Percentiles rank a stretch among this genome's conserved stretches.
phyloP scores from a whole-genome alignment of 768 basidiomycete species.

The Suillus placidus region DNA sequence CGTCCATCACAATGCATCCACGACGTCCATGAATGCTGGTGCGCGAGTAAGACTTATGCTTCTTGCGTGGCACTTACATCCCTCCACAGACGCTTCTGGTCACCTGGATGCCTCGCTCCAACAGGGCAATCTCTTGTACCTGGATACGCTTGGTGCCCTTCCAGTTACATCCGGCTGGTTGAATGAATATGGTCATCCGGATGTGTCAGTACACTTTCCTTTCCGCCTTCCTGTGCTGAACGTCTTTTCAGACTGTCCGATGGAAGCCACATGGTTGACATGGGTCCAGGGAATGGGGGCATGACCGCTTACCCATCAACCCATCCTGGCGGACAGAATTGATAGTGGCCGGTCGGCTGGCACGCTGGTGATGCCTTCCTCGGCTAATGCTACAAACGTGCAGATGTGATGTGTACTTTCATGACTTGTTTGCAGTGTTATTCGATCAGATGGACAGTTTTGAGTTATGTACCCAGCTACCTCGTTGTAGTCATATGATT shows the following conservation, averaged over 20 bases:
- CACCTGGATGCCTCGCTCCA: background rate
- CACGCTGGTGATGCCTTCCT: background rate
- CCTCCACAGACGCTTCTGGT: background rate
- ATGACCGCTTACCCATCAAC: background rate
- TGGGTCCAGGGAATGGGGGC: background rate
- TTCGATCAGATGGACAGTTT: background rate
- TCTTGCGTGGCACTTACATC: background rate
- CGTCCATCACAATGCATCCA: background rate
- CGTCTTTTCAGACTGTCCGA: background rate
- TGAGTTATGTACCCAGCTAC: background rate
- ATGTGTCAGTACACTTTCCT: background rate
- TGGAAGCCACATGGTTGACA: background rate
- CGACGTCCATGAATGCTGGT: background rate
- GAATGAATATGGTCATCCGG: background rate
- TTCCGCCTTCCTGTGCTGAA: background rate
- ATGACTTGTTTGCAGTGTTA: background rate
- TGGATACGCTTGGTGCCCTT: background rate
- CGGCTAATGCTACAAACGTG: background rate
- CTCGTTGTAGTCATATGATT: background rate
- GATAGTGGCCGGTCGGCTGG: too few relatives aligned
- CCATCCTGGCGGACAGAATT: conserved; percentile 3
- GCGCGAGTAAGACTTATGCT: background rate
- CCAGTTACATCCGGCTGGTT: background rate
- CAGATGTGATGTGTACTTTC: background rate
- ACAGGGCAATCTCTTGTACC: background rate